Evolutionary conservation across 495 filamentous ascomycete species (phyloP).

Genomic region (Xylaria palmicola): DNA sequence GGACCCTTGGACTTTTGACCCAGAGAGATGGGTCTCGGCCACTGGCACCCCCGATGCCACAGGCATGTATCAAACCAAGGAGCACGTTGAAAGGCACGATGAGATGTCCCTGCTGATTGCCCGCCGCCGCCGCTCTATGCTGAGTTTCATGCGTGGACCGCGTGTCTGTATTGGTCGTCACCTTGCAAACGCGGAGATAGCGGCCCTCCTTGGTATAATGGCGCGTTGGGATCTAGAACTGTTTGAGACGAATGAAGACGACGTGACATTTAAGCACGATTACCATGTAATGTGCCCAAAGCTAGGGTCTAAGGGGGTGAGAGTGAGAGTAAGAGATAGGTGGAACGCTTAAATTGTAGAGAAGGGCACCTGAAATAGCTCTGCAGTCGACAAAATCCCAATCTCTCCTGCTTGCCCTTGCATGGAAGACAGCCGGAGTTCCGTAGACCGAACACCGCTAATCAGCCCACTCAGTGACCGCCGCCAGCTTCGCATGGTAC

Average conservation of each 20-base stretch:
- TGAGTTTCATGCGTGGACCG: constrained; percentile 41
- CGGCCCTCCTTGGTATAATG: constrained; percentile 20
- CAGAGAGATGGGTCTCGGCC: constrained; percentile 40
- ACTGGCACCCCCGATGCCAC: background rate
- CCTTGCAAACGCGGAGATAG: constrained; percentile 22
- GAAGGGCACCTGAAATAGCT: no score
- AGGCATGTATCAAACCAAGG: background rate
- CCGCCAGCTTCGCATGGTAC: no score
- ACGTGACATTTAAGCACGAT: constrained; percentile 31
- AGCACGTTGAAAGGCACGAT: constrained; percentile 20
- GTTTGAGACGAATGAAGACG: constrained; percentile 13
- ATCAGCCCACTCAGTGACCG: no score
- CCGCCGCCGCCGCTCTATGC: constrained; percentile 40
- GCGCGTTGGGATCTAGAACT: constrained; percentile 28
- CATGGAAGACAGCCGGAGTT: no score
- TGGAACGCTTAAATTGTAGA: no score
- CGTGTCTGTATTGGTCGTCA: constrained; percentile 40
- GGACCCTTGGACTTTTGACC: constrained; percentile 32
- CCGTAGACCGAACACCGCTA: no score
- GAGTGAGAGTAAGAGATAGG: background rate
- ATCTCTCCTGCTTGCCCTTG: no score
- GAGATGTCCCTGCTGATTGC: background rate
- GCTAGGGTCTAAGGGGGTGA: constrained; percentile 27
- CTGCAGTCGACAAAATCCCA: no score
- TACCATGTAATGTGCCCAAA: constrained; percentile 36